Evolutionary conservation across 768 basidiomycete species (phyloP).

Genomic region (Tulasnella sp.): DNA sequence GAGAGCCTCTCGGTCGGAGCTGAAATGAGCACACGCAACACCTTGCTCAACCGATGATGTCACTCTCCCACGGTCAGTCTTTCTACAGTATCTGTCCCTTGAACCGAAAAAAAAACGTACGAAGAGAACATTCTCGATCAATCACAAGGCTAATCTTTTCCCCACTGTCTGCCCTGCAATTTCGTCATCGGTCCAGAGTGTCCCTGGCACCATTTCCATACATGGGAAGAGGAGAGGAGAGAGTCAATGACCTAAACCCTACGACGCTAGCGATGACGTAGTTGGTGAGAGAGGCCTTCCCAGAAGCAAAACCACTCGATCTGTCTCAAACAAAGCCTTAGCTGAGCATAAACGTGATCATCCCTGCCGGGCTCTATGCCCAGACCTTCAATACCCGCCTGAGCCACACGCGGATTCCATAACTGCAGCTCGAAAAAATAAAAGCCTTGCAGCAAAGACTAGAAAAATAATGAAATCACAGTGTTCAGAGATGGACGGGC

Average conservation of each 20-base stretch:
- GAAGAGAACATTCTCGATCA: background rate
- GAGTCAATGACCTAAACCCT: background rate
- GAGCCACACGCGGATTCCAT: background rate
- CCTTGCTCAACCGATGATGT: background rate
- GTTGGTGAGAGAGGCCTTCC: background rate
- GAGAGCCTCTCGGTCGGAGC: constrained; percentile 3
- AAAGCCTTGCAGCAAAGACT: no score
- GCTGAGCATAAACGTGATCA: background rate
- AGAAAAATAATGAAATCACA: background rate
- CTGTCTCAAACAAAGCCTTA: background rate
- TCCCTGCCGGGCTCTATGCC: no score
- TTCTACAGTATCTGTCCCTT: background rate
- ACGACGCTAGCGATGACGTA: background rate
- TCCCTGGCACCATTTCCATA: background rate
- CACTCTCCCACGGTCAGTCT: background rate
- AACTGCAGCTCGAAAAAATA: background rate
- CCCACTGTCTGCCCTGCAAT: background rate
- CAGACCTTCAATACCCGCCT: no score
- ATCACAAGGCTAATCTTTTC: constrained; percentile 2
- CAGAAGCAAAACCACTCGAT: background rate
- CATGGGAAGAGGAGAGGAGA: background rate
- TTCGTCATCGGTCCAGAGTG: background rate
- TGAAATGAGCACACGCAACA: background rate
- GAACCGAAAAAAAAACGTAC: background rate
- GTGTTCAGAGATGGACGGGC: background rate